phyloP scores from a whole-genome alignment of 2,329 filamentous ascomycete species.

The Neonectria punicea region DNA sequence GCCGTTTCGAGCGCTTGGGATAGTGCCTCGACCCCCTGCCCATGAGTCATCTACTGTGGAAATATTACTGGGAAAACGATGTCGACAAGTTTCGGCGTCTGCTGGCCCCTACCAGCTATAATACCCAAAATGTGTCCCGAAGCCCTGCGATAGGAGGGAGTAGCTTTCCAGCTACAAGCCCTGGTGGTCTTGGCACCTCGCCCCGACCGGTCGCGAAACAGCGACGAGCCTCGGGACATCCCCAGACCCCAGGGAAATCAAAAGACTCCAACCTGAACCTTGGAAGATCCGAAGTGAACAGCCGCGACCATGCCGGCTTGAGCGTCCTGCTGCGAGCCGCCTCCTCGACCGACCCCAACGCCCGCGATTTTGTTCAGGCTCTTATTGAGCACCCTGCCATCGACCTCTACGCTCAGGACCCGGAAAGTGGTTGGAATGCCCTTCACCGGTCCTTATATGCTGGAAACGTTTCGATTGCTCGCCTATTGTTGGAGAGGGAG shows the following conservation, averaged over 20 bases:
- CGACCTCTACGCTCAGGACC: conserved; percentile 88
- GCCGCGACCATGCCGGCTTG: conserved; percentile 81
- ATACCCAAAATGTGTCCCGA: conserved; percentile 64
- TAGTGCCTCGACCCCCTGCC: conserved; percentile 50
- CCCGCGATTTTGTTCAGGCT: conserved; percentile 78
- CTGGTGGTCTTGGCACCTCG: conserved; percentile 58
- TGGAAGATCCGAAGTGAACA: conserved; percentile 79
- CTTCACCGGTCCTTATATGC: conserved; percentile 90
- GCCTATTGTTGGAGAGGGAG: conserved; percentile 83
- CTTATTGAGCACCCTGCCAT: conserved; percentile 84
- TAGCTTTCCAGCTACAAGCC: conserved; percentile 50
- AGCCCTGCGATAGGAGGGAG: conserved; percentile 58
- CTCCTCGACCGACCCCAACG: conserved; percentile 76
- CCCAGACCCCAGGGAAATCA: conserved; percentile 53
- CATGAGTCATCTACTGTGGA: conserved; percentile 98
- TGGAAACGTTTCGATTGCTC: conserved; percentile 88
- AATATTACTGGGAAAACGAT: conserved; percentile 97
- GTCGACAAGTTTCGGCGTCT: conserved; percentile 93
- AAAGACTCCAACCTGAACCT: conserved; percentile 58
- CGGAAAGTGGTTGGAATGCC: conserved; percentile 95
- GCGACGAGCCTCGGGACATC: conserved; percentile 64
- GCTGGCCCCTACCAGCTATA: conserved; percentile 76
- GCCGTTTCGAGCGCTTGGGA: conserved; percentile 67
- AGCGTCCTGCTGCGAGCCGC: conserved; percentile 88
- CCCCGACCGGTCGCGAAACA: conserved; percentile 61